Percentiles rank a stretch among this genome's conserved stretches.
phyloP scores from a whole-genome alignment of 2,329 filamentous ascomycete species.

The Epichloe elymi region DNA sequence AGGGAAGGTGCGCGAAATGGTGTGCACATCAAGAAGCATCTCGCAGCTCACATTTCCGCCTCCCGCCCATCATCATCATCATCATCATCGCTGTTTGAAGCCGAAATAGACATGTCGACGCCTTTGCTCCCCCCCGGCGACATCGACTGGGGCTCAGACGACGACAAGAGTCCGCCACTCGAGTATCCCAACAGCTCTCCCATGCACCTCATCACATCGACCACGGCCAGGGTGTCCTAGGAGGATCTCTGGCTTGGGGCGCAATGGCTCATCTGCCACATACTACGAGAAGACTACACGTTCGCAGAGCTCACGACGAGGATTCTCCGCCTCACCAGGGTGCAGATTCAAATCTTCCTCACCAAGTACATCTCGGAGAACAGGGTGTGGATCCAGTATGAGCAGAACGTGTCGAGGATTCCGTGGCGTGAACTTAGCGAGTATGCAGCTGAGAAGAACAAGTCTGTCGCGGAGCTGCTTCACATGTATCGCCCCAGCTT shows the following conservation, averaged over 20 bases:
- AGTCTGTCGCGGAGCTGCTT: constrained; percentile 6
- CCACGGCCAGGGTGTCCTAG: constrained; percentile 8
- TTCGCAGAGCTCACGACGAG: constrained; percentile 10
- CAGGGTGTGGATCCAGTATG: constrained; percentile 10
- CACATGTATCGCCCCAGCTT: constrained; percentile 11
- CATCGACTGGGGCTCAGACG: constrained; percentile 8
- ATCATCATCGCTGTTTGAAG: background rate
- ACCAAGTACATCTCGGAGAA: constrained; percentile 11
- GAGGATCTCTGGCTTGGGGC: constrained; percentile 12
- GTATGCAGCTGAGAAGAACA: constrained; percentile 5
- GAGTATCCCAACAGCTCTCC: background rate
- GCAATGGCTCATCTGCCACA: constrained; percentile 15
- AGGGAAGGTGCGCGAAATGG: background rate
- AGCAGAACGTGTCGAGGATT: constrained; percentile 7
- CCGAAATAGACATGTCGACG: background rate
- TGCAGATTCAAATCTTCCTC: constrained; percentile 13
- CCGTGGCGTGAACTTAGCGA: constrained; percentile 5
- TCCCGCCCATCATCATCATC: background rate
- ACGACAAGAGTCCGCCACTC: background rate
- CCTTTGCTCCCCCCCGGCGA: constrained; percentile 1
- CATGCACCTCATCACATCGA: background rate
- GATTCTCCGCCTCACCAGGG: constrained; percentile 10
- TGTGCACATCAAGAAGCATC: background rate
- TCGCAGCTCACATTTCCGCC: background rate
- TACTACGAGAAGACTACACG: constrained; percentile 9